Evolutionary conservation across 2,329 filamentous ascomycete species (phyloP).

Genomic region (Thelonectria discophora): DNA sequence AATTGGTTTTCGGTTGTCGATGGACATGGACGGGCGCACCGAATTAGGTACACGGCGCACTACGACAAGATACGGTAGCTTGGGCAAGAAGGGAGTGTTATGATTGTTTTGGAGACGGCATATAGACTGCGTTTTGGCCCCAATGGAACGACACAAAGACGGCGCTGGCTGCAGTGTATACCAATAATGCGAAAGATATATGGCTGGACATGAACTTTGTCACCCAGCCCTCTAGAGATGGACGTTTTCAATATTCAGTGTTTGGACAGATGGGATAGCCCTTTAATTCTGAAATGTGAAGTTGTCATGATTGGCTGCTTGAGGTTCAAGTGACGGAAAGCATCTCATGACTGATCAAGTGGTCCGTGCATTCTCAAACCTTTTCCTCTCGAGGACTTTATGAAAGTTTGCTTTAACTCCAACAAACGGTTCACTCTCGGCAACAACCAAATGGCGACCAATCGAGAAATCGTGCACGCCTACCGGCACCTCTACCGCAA

Average conservation of each 20-base stretch:
- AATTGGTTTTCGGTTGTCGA: constrained; percentile 5
- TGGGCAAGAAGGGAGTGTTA: constrained; percentile 20
- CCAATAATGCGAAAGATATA: constrained; percentile 26
- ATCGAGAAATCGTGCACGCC: constrained; percentile 63
- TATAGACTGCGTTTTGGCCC: constrained; percentile 34
- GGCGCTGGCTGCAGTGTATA: constrained; percentile 25
- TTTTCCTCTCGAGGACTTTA: constrained; percentile 1
- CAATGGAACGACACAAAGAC: constrained; percentile 32
- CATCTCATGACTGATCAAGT: background rate
- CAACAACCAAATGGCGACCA: constrained; percentile 30
- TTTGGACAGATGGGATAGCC: background rate
- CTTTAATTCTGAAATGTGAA: background rate
- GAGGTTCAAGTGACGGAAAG: too few relatives aligned
- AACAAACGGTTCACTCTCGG: background rate
- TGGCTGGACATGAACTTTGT: constrained; percentile 14
- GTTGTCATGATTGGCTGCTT: background rate
- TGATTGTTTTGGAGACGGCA: constrained; percentile 23
- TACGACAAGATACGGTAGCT: constrained; percentile 25
- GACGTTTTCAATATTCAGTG: background rate
- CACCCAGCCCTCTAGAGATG: background rate
- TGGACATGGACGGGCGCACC: constrained; percentile 12
- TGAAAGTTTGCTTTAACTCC: background rate
- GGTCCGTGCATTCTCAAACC: constrained; percentile 26
- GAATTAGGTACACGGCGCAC: constrained; percentile 17
- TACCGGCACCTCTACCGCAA: constrained; percentile 76